Evolutionary conservation across 495 filamentous ascomycete species (phyloP).

Genomic region (Aspergillus kassunensis): DNA sequence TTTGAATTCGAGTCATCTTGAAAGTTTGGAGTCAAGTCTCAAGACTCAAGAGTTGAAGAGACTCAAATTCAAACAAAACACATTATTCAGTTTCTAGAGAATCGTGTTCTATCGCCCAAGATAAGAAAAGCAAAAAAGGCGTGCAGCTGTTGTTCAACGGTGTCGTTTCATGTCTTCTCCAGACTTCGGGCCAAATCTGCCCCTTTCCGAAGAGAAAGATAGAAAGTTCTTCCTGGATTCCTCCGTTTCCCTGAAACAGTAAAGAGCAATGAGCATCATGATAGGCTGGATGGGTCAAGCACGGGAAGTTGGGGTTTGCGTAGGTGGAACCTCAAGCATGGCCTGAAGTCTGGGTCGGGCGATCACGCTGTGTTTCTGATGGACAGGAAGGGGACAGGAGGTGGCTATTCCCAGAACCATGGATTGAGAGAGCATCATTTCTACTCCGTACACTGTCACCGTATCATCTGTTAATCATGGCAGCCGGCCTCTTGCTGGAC

Average conservation of each 20-base stretch:
- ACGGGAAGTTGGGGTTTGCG: background rate
- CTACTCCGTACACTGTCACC: too few species aligned
- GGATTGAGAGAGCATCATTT: background rate
- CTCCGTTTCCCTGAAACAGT: background rate
- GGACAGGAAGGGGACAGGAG: background rate
- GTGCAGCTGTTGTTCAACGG: background rate
- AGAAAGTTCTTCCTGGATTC: conserved; percentile 1
- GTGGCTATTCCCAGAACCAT: conserved; percentile 5
- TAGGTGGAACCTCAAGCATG: background rate
- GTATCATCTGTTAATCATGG: too few species aligned
- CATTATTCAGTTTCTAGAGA: too few species aligned
- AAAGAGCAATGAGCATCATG: background rate
- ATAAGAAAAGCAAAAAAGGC: background rate
- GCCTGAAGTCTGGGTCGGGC: conserved; percentile 3
- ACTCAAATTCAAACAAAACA: too few species aligned
- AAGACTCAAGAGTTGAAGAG: background rate
- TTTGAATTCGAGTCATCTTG: background rate
- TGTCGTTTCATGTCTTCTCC: conserved; percentile 4
- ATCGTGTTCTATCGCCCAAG: background rate
- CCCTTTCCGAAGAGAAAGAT: background rate
- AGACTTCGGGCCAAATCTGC: background rate
- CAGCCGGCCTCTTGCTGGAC: conserved; percentile 1
- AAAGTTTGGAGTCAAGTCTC: background rate
- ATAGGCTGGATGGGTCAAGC: background rate
- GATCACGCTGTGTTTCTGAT: background rate